Base-by-base conservation (phyloP, 306 rosid genomes). In the Trichosanthes cucumerina region DNA sequence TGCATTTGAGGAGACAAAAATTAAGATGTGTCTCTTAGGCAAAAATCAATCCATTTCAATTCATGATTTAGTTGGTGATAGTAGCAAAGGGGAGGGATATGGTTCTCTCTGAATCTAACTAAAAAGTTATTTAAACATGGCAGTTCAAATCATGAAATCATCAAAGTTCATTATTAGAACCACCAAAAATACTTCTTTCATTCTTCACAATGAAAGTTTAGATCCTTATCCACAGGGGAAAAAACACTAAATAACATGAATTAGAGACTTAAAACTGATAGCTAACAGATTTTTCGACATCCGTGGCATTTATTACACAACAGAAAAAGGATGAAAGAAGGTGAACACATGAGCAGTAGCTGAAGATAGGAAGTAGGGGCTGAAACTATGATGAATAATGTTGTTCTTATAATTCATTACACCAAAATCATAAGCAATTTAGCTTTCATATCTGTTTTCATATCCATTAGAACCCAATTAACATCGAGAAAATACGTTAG, bases 81-180 rank as follows among this genome's bases (percentile, higher is more conserved):
- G 57, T 36, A 43, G 76, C 36, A 69, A 52, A 76, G 75, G 39
- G 44, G 54, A 28, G 44, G 79, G 44, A 69, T 57, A 86, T 78
- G 80, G 68, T 75, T 82, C 83, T 83, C 65, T 80, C 73, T 81
- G 41, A 81, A 83, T 77, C 83, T 79, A 80, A 82, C 81, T 63
- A 31, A 79, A 79, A 68, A 85, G 79, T 64, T 31, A 68, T 64
- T 77, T 34, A 11, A 11, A 11, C 68, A 64, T 76, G 53, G 77
- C 47, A 79, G 78, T 76, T 80, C 76, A 77, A 78, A 81, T 77
- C 80, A 78, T 77, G 84, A 69, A 79, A 34, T 57, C 21, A 75
- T 36, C 77, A 23, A 50, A 81, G 64, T 75, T 76, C 39, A 78
- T 79, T 68, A 75, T 53, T 66, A 5, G 39, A 70, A 70, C 57